Base-by-base conservation (phyloP, 352 stramenopile species). In the Globisporangium paddicum region DNA sequence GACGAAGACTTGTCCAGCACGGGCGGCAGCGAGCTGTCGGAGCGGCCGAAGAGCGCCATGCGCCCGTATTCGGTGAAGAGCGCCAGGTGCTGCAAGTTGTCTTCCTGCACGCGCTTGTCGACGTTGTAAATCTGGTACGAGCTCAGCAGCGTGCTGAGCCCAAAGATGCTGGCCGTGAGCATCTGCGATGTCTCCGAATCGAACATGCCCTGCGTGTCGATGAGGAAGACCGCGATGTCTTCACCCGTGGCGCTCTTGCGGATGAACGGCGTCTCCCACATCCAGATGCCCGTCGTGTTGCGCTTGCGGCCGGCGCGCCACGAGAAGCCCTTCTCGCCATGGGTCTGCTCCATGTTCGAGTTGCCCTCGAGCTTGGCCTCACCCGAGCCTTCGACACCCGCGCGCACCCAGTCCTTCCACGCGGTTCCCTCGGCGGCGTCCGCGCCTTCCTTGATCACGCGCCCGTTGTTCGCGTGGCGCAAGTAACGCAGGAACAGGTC, bases 191-290 rank as follows among this genome's bases (percentile, higher is more conserved):
- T 99, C 73, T 99, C 96, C 50, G 98, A 97, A 67, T 99, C 97
- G 75, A 99, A 99, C 95, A 99, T 99, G 42, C 97, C 97, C 74
- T 99, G 97, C 10, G 97, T 99, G 74, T 99, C 97, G 47, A 99
- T 97, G 9, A 99, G 55, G 26, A 99, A 87, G 18, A 99, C 86
- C 1, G 96, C 96, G 44, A 99, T 87, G 50, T 91, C 81, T 63
- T 95, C 86, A 42, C 82, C 85, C 21, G 74, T 81, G 25, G 79
- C 67, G 53, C 87, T 91, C 64, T 97, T 91, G 49, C 88, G 88
- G 67, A 99, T 87, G 68, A 99, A 99, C 8, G 96, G 96, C 61
- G 98, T 90, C 72, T 92, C 97, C 97, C 97, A 99, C 86, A 99
- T 98, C 96, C 96, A 99, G 65, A 99, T 99, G 51, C 97, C 97